Conservation (phyloP, 225 moss, liverwort and hornwort genomes). For the Ulota crispa region DNA sequence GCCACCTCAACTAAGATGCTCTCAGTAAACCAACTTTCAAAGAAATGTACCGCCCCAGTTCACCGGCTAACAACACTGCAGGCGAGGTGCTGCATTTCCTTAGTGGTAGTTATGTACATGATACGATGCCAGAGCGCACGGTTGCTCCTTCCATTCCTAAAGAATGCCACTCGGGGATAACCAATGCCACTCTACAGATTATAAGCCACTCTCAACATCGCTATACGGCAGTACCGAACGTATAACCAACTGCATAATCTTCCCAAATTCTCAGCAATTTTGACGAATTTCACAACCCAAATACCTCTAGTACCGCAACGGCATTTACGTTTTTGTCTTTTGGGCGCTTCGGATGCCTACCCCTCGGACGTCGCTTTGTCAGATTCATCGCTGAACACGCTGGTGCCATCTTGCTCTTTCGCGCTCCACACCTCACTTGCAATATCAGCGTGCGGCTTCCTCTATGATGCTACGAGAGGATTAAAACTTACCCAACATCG, state of each 20-base stretch:
- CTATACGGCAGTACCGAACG: slow-evolving; percentile 9
- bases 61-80: slow-evolving; percentile 6
- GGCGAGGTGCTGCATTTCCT: slow-evolving; percentile 14
- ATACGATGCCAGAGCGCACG: slow-evolving; percentile 15
- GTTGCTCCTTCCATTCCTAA: slow-evolving; percentile 8
- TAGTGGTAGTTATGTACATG: slow-evolving; percentile 34
- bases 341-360: not conserved
- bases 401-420: slow-evolving; percentile 58
- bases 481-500: too few relatives aligned
- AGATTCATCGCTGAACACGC: slow-evolving; percentile 49
- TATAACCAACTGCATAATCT: not conserved
- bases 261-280: slow-evolving; percentile 2
- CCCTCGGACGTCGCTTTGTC: slow-evolving; percentile 33
- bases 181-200: not conserved
- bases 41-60: not conserved
- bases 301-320: not conserved
- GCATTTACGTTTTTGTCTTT: not conserved
- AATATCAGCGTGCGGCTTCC: slow-evolving; percentile 48
- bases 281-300: slow-evolving; percentile 13
- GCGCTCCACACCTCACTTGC: slow-evolving; percentile 52
- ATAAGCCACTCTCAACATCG: slow-evolving; percentile 9
- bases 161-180: not conserved
- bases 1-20: too few relatives aligned
- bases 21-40: too few relatives aligned
- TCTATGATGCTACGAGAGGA: slow-evolving; percentile 32